Evolutionary conservation across 164 flowering plant species (phyloP).

Genomic region (Chimonanthus praecox): DNA sequence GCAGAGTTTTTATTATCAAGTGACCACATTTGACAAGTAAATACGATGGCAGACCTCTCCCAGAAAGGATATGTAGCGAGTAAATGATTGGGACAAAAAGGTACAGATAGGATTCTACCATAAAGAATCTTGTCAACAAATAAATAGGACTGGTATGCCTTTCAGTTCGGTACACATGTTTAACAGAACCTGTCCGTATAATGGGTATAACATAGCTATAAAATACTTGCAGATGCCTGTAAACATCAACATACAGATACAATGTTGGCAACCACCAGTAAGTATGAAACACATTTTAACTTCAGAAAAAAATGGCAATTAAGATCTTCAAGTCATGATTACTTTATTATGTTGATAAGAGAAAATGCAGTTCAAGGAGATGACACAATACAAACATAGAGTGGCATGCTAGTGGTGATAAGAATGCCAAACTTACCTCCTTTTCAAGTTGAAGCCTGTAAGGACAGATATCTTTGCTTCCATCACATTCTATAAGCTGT

Average conservation of each 20-base stretch:
- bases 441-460: conserved; percentile 57
- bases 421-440: conserved; percentile 43
- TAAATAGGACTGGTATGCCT: too few relatives aligned
- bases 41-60: too few relatives aligned
- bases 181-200: too few relatives aligned
- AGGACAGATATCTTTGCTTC: conserved; percentile 18
- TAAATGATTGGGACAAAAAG: too few relatives aligned
- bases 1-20: too few relatives aligned
- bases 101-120: too few relatives aligned
- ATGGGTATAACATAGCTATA: background rate
- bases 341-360: background rate
- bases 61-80: too few relatives aligned
- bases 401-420: background rate
- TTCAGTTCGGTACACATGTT: too few relatives aligned
- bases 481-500: conserved; percentile 19
- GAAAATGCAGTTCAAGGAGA: background rate
- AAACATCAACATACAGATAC: background rate
- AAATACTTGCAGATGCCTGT: too few relatives aligned
- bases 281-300: background rate
- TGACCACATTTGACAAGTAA: too few relatives aligned
- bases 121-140: too few relatives aligned
- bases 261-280: background rate
- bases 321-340: background rate
- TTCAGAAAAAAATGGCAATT: background rate
- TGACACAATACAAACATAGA: background rate